A percentile compares a stretch with the other conserved stretches of the same genome.
Evolutionary conservation across 169 alveolate genomes (phyloP).

Genomic region (Cytauxzoon felis): DNA sequence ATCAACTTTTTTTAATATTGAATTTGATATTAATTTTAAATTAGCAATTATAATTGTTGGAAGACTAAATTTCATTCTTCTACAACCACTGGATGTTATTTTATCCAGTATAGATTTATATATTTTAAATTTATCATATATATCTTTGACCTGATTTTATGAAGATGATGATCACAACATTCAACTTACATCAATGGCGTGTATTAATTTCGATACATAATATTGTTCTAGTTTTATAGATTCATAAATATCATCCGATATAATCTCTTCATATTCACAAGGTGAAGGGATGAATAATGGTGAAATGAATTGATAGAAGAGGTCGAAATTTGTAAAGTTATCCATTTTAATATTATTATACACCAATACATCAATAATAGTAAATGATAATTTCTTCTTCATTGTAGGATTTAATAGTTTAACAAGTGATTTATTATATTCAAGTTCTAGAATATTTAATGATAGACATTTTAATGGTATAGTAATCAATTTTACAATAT

Average conservation of each 20-base stretch:
- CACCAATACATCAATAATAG: conserved; percentile 37
- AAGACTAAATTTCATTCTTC: neutral
- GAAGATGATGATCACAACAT: neutral
- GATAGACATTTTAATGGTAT: conserved; percentile 35
- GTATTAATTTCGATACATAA: conserved; percentile 7
- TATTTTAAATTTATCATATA: conserved; percentile 1
- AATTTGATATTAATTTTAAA: neutral
- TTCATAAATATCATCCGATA: neutral
- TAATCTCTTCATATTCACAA: neutral
- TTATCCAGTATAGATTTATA: neutral
- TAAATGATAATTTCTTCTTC: conserved; percentile 15
- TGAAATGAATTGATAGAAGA: conserved; percentile 18
- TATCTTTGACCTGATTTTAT: neutral
- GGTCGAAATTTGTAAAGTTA: conserved; percentile 9
- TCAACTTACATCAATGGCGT: conserved; percentile 4
- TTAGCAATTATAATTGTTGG: conserved; percentile 1
- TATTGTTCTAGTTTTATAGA: conserved; percentile 8
- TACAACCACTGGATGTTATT: conserved; percentile 13
- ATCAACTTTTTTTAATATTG: neutral
- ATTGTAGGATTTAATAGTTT: conserved; percentile 8
- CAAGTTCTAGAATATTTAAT: conserved; percentile 24
- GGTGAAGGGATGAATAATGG: conserved; percentile 16
- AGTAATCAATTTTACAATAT: conserved; percentile 37
- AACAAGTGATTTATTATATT: conserved; percentile 11
- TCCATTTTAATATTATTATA: conserved; percentile 5